Conservation (phyloP, 164 flowering plant species). For the Nelumbo lutea region DNA sequence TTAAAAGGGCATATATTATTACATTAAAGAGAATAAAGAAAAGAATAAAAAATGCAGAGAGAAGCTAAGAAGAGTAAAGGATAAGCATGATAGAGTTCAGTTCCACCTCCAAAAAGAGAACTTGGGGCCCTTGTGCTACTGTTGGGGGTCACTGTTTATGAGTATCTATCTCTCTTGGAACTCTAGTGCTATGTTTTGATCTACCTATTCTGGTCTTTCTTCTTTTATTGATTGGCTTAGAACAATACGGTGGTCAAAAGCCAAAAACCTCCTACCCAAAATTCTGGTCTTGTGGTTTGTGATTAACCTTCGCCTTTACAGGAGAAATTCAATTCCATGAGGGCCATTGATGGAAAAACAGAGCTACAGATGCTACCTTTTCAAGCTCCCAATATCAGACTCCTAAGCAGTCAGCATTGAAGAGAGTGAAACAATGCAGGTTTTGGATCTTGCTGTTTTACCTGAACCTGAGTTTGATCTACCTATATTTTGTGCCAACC, state of each 20-base stretch:
- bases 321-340: too few relatives aligned
- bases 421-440: too few relatives aligned
- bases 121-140: background rate
- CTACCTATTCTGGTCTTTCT: background rate
- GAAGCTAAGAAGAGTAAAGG: background rate
- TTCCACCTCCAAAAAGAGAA: background rate
- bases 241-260: constrained; percentile 31
- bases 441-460: too few relatives aligned
- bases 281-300: constrained; percentile 54
- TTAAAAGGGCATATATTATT: constrained; percentile 25
- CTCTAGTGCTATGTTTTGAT: background rate
- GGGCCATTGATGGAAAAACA: too few relatives aligned
- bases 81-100: background rate
- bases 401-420: too few relatives aligned
- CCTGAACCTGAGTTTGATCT: too few relatives aligned
- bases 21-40: background rate
- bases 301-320: constrained; percentile 23
- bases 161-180: background rate
- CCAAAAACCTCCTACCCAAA: constrained; percentile 44
- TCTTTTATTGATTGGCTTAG: background rate
- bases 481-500: too few relatives aligned
- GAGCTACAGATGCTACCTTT: too few relatives aligned
- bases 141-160: background rate
- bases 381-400: too few relatives aligned
- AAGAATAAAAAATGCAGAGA: background rate